Percentiles rank a stretch among this genome's conserved stretches.
These are phyloP conservation scores for Epichloe scottii DNA, from an alignment of 2,329 filamentous ascomycete genomes.

Conservation along the genomic window DNA sequence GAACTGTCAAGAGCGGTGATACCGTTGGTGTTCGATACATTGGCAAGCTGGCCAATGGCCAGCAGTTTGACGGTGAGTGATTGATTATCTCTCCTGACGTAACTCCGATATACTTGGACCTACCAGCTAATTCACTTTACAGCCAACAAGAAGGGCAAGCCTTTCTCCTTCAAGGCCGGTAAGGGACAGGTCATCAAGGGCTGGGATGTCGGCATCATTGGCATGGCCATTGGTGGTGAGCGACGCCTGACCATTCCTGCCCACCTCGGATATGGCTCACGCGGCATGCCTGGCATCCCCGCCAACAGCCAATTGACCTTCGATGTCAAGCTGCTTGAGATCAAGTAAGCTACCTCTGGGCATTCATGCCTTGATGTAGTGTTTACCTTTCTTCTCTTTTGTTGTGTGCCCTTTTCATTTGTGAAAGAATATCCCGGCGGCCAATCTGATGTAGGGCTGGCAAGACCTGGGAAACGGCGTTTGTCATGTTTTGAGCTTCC, in stretches of 20 bases:
- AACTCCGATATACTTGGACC: not conserved
- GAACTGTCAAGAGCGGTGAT: slow-evolving; percentile 79
- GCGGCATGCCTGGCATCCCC: slow-evolving; percentile 72
- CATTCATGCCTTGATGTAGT: not conserved
- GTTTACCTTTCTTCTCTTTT: not conserved
- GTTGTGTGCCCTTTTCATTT: not conserved
- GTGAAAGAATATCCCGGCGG: slow-evolving; percentile 5
- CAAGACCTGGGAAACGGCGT: slow-evolving; percentile 7
- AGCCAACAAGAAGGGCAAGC: slow-evolving; percentile 99
- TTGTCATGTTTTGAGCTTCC: slow-evolving; percentile 4
- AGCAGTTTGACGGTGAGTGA: slow-evolving; percentile 80
- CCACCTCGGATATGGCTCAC: slow-evolving; percentile 78
- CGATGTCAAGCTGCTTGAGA: slow-evolving; percentile 76
- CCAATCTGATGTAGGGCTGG: slow-evolving; percentile 1
- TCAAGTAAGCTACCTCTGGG: slow-evolving; percentile 47
- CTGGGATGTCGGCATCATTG: slow-evolving; percentile 88
- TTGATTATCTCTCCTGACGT: not conserved
- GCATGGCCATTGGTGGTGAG: slow-evolving; percentile 90
- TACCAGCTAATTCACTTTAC: not conserved
- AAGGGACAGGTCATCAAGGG: slow-evolving; percentile 96
- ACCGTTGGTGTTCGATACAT: slow-evolving; percentile 94
- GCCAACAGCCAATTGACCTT: slow-evolving; percentile 85
- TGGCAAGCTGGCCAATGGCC: slow-evolving; percentile 87
- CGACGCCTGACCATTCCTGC: slow-evolving; percentile 84
- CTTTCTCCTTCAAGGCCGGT: slow-evolving; percentile 91